phyloP scores from a whole-genome alignment of 805 yeast genomes.

The Cyberlindnera nakhonratchasimensis region DNA sequence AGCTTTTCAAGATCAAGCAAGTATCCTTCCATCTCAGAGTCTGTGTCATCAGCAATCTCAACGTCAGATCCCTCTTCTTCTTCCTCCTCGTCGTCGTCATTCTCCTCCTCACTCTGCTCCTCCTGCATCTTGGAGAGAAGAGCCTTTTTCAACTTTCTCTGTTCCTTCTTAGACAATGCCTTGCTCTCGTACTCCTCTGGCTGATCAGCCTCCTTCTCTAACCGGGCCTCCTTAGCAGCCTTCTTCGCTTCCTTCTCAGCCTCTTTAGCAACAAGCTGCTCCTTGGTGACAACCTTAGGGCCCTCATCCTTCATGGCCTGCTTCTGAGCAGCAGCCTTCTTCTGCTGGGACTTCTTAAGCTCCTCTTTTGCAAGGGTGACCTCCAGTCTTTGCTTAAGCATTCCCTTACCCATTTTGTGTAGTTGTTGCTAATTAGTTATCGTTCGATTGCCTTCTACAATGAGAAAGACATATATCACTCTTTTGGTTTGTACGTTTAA shows the following conservation, averaged over 20 bases:
- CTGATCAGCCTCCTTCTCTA: conserved; percentile 18
- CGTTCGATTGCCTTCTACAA: no score
- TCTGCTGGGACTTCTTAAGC: conserved; percentile 15
- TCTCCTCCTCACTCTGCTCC: conserved; percentile 24
- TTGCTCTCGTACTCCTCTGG: conserved; percentile 44
- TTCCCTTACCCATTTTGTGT: conserved; percentile 28
- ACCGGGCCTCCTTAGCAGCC: conserved; percentile 21
- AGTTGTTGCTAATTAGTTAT: neutral
- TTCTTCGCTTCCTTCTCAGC: conserved; percentile 18
- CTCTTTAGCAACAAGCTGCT: conserved; percentile 26
- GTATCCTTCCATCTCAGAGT: conserved; percentile 43
- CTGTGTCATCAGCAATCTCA: conserved; percentile 42
- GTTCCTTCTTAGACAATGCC: conserved; percentile 59
- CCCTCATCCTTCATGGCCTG: conserved; percentile 23
- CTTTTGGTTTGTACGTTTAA: conserved; percentile 2
- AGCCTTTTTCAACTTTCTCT: conserved; percentile 54
- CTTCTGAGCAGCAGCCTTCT: conserved; percentile 23
- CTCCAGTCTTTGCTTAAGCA: conserved; percentile 25
- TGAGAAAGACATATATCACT: no score
- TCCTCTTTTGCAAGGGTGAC: conserved; percentile 21
- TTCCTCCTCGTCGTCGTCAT: conserved; percentile 24
- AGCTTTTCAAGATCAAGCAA: conserved; percentile 49
- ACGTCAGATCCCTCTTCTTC: conserved; percentile 26
- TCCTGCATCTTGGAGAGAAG: conserved; percentile 22
- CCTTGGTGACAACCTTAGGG: conserved; percentile 33